A percentile compares a stretch with the other conserved stretches of the same genome.
Evolutionary conservation across 2,329 filamentous ascomycete species (phyloP).

Genomic region (Paecilomyces fulvus): DNA sequence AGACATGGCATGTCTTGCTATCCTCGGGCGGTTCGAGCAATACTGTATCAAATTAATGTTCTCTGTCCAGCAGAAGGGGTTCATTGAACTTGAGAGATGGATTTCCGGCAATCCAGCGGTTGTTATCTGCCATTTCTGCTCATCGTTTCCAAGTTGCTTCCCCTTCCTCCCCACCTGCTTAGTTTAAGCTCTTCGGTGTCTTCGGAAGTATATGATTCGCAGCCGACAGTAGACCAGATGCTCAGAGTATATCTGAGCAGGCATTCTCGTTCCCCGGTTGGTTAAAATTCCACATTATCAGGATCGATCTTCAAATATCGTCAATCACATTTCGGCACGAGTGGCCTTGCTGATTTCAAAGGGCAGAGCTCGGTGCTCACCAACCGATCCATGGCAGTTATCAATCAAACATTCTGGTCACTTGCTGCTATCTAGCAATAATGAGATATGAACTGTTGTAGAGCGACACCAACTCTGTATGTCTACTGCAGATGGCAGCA

Average conservation of each 20-base stretch:
- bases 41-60: background rate
- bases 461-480: background rate
- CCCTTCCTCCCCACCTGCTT: background rate
- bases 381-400: background rate
- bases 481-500: constrained; percentile 10
- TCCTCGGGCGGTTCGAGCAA: background rate
- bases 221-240: background rate
- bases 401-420: background rate
- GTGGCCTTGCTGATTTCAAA: background rate
- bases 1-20: constrained; percentile 17
- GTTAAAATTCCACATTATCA: background rate
- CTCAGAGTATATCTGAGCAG: background rate
- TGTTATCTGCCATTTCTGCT: background rate
- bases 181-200: background rate
- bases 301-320: background rate
- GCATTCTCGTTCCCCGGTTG: background rate
- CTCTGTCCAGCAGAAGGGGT: background rate
- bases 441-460: background rate
- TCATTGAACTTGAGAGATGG: background rate
- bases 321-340: background rate
- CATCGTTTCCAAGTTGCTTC: background rate
- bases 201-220: background rate
- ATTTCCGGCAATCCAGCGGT: background rate
- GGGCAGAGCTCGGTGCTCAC: background rate
- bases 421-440: background rate